phyloP scores from a whole-genome alignment of 2,329 filamentous ascomycete species.

The Knufia fluminis region DNA sequence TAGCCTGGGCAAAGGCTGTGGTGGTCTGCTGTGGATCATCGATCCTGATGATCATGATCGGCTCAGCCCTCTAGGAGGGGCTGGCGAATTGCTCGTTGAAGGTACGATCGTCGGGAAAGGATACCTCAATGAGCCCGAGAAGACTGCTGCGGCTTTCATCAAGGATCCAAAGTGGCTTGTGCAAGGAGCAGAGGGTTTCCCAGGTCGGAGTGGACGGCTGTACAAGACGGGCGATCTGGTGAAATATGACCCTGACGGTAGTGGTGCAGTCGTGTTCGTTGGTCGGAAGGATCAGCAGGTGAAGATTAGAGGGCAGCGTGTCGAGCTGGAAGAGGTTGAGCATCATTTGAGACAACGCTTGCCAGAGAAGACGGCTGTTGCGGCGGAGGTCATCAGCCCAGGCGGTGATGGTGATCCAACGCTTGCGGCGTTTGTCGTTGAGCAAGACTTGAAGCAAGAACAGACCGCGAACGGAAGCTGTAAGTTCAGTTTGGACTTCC shows the following conservation, averaged over 20 bases:
- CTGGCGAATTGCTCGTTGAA: constrained; percentile 41
- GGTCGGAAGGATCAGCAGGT: constrained; percentile 35
- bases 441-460: neutral
- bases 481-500: constrained; percentile 5
- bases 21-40: constrained; percentile 33
- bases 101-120: constrained; percentile 40
- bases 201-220: constrained; percentile 27
- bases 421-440: constrained; percentile 37
- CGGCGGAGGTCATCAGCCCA: constrained; percentile 43
- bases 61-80: constrained; percentile 37
- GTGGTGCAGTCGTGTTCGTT: constrained; percentile 30
- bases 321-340: constrained; percentile 37
- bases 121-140: constrained; percentile 35
- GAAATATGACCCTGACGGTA: constrained; percentile 32
- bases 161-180: constrained; percentile 30
- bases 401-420: constrained; percentile 32
- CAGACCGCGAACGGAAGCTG: neutral
- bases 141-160: constrained; percentile 31
- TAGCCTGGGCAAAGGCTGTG: constrained; percentile 32
- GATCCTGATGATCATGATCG: constrained; percentile 30
- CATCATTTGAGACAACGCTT: constrained; percentile 28
- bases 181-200: constrained; percentile 17
- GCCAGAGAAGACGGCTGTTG: constrained; percentile 36
- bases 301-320: constrained; percentile 34
- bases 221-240: constrained; percentile 37